A percentile compares a stretch with the other conserved stretches of the same genome.
Evolutionary conservation across 345 rosid species (phyloP).

Genomic region (Noccaea bulbosa): DNA sequence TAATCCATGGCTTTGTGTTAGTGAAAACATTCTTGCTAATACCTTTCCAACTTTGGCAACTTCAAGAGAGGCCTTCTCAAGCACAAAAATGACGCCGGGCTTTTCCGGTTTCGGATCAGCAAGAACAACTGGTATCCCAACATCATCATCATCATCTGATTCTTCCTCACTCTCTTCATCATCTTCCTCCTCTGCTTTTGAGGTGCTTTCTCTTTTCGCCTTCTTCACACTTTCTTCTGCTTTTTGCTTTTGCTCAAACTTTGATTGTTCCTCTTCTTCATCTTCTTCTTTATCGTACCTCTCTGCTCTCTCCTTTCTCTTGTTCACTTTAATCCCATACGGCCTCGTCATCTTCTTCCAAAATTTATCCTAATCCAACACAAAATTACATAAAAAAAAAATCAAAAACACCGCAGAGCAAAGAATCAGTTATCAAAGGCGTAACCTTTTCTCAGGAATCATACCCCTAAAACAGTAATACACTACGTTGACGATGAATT

Average conservation of each 20-base stretch:
- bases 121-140: slow-evolving; percentile 61
- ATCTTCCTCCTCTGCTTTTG: slow-evolving; percentile 32
- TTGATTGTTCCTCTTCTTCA: slow-evolving; percentile 47
- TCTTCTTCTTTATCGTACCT: slow-evolving; percentile 57
- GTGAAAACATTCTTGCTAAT: not conserved
- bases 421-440: slow-evolving; percentile 11
- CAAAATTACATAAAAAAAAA: slow-evolving; percentile 1
- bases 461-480: not conserved
- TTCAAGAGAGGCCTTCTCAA: slow-evolving; percentile 85
- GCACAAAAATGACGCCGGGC: slow-evolving; percentile 66
- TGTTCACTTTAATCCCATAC: slow-evolving; percentile 64
- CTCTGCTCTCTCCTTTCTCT: slow-evolving; percentile 65
- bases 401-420: not conserved
- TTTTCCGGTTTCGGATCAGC: slow-evolving; percentile 42
- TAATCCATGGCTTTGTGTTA: not conserved
- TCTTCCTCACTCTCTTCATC: slow-evolving; percentile 44
- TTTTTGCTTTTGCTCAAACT: slow-evolving; percentile 40
- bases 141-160: slow-evolving; percentile 42
- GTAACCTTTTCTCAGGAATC: not conserved
- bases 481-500: not conserved
- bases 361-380: not conserved
- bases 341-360: slow-evolving; percentile 64
- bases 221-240: slow-evolving; percentile 38
- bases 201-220: slow-evolving; percentile 30
- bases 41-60: slow-evolving; percentile 99